A percentile compares a stretch with the other conserved stretches of the same genome.
Evolutionary conservation across 2,329 filamentous ascomycete species (phyloP).

Genomic region (Xylaria sp.): DNA sequence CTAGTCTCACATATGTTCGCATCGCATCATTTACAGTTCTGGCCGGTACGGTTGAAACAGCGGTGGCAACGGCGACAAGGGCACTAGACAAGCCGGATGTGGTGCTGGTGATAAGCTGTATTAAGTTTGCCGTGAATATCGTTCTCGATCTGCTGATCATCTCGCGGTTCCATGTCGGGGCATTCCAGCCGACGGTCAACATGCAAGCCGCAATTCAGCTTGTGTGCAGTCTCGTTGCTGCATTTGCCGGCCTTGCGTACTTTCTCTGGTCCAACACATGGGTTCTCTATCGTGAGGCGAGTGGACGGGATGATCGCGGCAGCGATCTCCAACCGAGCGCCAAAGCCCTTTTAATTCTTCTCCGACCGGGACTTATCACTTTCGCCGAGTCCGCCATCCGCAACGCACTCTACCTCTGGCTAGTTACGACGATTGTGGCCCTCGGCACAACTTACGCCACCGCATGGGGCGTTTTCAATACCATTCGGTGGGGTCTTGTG

Average conservation of each 20-base stretch:
- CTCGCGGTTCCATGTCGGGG: slow-evolving; percentile 66
- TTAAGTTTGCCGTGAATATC: slow-evolving; percentile 71
- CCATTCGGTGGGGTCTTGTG: slow-evolving; percentile 74
- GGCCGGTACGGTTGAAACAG: slow-evolving; percentile 66
- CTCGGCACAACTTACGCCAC: slow-evolving; percentile 71
- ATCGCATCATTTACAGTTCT: slow-evolving; percentile 68
- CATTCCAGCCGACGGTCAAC: slow-evolving; percentile 61
- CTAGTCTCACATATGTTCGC: slow-evolving; percentile 67
- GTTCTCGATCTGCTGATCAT: slow-evolving; percentile 69
- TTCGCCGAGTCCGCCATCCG: slow-evolving; percentile 69
- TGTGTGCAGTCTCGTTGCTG: slow-evolving; percentile 62
- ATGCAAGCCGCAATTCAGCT: slow-evolving; percentile 69
- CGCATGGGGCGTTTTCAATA: slow-evolving; percentile 76
- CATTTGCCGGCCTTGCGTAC: slow-evolving; percentile 62
- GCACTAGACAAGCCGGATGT: slow-evolving; percentile 73
- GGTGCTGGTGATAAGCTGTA: slow-evolving; percentile 66
- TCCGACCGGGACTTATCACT: slow-evolving; percentile 62
- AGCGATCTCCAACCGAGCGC: slow-evolving; percentile 44
- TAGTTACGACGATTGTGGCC: slow-evolving; percentile 67
- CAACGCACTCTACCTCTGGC: slow-evolving; percentile 74
- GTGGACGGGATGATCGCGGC: slow-evolving; percentile 1
- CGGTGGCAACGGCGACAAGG: slow-evolving; percentile 65
- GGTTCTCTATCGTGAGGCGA: slow-evolving; percentile 18
- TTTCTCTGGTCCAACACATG: slow-evolving; percentile 56
- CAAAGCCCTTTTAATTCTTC: slow-evolving; percentile 54